Evolutionary conservation across 2,329 filamentous ascomycete genomes (phyloP).

Genomic region (Alternaria metachromatica): DNA sequence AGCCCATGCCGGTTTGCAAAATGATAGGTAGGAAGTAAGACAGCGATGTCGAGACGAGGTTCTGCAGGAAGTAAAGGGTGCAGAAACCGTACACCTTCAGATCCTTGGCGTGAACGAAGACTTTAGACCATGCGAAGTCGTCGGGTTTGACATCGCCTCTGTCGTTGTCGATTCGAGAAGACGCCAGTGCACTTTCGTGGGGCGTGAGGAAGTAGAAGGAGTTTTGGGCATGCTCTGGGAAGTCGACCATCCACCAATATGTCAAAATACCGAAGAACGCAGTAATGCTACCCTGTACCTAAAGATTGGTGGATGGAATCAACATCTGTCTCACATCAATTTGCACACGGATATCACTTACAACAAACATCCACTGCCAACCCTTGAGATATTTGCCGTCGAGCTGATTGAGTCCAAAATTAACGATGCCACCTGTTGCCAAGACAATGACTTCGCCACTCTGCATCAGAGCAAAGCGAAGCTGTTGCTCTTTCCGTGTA

Average conservation of each 20-base stretch:
- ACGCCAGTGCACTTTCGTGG: slow-evolving; percentile 63
- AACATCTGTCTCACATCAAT: neutral
- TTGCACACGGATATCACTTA: no score
- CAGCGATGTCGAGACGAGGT: slow-evolving; percentile 69
- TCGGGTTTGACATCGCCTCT: slow-evolving; percentile 66
- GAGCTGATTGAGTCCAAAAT: slow-evolving; percentile 71
- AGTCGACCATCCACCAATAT: slow-evolving; percentile 75
- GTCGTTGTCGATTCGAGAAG: slow-evolving; percentile 65
- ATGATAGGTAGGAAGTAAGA: slow-evolving; percentile 72
- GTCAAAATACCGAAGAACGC: slow-evolving; percentile 64
- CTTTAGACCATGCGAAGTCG: slow-evolving; percentile 61
- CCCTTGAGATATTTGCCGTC: slow-evolving; percentile 64
- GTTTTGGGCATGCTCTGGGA: slow-evolving; percentile 66
- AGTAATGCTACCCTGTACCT: slow-evolving; percentile 64
- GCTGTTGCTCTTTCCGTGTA: slow-evolving; percentile 68
- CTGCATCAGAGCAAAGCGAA: slow-evolving; percentile 70
- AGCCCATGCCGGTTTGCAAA: slow-evolving; percentile 57
- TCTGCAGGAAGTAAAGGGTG: slow-evolving; percentile 69
- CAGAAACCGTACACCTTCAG: slow-evolving; percentile 70
- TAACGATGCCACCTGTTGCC: slow-evolving; percentile 70
- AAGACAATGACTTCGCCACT: slow-evolving; percentile 69
- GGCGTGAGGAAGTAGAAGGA: slow-evolving; percentile 65
- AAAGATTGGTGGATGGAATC: neutral
- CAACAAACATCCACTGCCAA: slow-evolving; percentile 67
- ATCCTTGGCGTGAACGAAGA: slow-evolving; percentile 65